phyloP scores from a whole-genome alignment of 2,329 filamentous ascomycete species.

The Neobulgaria alba region DNA sequence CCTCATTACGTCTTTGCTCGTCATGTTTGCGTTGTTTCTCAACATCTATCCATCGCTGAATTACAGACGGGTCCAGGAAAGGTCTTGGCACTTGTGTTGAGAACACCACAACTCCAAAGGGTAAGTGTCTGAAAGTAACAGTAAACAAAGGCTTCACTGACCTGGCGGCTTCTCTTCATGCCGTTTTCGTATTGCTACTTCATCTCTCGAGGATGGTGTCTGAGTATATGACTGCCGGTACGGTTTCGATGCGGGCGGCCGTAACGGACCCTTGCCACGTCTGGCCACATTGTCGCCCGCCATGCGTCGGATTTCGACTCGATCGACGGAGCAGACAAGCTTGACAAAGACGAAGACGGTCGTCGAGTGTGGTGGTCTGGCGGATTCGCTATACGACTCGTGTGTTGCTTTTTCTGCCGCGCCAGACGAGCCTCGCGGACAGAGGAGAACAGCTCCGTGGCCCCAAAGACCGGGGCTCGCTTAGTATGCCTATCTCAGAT shows the following conservation, averaged over 20 bases:
- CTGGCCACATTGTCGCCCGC: too few relatives aligned
- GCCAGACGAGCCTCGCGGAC: not conserved
- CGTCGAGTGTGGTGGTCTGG: not conserved
- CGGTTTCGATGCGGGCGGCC: slow-evolving; percentile 9
- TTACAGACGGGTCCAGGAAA: slow-evolving; percentile 22
- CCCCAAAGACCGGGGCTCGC: not conserved
- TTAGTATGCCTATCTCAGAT: not conserved
- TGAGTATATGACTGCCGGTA: slow-evolving; percentile 15
- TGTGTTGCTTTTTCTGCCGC: not conserved
- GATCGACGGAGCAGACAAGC: not conserved
- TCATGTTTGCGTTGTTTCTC: slow-evolving; percentile 13
- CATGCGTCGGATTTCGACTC: too few relatives aligned
- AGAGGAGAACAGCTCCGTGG: not conserved
- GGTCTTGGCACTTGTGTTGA: slow-evolving; percentile 19
- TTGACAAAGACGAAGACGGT: not conserved
- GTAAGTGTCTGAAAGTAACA: not conserved
- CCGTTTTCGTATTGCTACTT: slow-evolving; percentile 9
- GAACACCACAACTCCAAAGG: slow-evolving; percentile 16
- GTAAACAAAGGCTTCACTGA: not conserved
- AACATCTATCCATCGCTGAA: slow-evolving; percentile 13
- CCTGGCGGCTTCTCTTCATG: slow-evolving; percentile 6
- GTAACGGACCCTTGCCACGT: slow-evolving; percentile 13
- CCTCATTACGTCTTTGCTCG: too few relatives aligned
- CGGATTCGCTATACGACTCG: not conserved
- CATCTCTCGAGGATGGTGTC: slow-evolving; percentile 13